Conservation (phyloP, 2,329 filamentous ascomycete species). For the Tolypocladium capitatum region DNA sequence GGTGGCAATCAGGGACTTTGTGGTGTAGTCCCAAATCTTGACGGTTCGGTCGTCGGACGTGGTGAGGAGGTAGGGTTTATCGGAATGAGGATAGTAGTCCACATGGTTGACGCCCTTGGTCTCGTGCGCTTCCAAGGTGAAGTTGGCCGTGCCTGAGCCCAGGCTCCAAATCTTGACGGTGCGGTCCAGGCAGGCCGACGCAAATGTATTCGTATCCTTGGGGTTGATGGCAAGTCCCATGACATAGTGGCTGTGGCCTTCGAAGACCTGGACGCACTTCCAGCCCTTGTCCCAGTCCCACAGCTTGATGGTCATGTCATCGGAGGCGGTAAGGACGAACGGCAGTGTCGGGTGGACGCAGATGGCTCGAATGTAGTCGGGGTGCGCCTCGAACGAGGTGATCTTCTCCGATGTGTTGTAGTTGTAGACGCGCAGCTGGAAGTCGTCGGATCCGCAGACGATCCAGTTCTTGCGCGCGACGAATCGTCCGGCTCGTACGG, state of each 20-base stretch:
- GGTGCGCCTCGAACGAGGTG: constrained; percentile 90
- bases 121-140: constrained; percentile 92
- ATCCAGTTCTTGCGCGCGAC: constrained; percentile 99
- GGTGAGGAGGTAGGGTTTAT: constrained; percentile 80
- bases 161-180: constrained; percentile 98
- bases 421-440: constrained; percentile 81
- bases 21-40: constrained; percentile 99
- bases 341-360: constrained; percentile 90
- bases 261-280: constrained; percentile 96
- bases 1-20: constrained; percentile 91
- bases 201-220: constrained; percentile 86
- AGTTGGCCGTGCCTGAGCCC: constrained; percentile 86
- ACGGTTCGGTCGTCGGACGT: constrained; percentile 94
- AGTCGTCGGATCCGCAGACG: constrained; percentile 89
- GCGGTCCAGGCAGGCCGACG: constrained; percentile 86
- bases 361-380: constrained; percentile 96
- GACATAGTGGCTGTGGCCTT: constrained; percentile 91
- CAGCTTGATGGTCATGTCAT: constrained; percentile 97
- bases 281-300: constrained; percentile 99
- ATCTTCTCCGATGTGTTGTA: constrained; percentile 99
- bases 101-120: constrained; percentile 97
- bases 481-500: constrained; percentile 91
- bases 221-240: constrained; percentile 97
- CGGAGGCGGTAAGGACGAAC: constrained; percentile 88
- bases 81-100: constrained; percentile 68